These are phyloP conservation scores for Rhizophora mangle DNA, from an alignment of 345 rosid genomes.

Conservation along the genomic window DNA sequence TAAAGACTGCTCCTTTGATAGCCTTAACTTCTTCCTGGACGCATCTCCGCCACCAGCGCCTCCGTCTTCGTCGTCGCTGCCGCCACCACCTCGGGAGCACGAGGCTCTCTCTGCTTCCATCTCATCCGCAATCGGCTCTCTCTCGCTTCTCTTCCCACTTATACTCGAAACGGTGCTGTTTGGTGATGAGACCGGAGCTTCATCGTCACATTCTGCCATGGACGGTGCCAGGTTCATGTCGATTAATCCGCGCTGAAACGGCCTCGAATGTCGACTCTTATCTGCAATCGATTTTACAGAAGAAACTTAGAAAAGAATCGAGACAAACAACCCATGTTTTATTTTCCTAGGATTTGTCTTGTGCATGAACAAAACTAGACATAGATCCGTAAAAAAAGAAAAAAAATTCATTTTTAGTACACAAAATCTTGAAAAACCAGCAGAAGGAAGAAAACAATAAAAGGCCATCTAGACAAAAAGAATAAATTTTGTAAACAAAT, in stretches of 20 bases:
- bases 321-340: too few relatives aligned
- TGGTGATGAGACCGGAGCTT: conserved; percentile 59
- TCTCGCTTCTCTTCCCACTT: conserved; percentile 74
- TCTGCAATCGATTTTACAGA: conserved; percentile 32
- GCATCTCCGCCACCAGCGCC: conserved; percentile 55
- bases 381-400: too few relatives aligned
- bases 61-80: conserved; percentile 71
- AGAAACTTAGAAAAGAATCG: not conserved
- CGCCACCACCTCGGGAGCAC: conserved; percentile 42
- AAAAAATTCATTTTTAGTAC: too few relatives aligned
- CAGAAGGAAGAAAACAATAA: not conserved
- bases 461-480: not conserved
- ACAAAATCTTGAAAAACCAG: too few relatives aligned
- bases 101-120: conserved; percentile 65
- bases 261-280: conserved; percentile 40
- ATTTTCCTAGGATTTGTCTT: too few relatives aligned
- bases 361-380: too few relatives aligned
- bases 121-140: conserved; percentile 53
- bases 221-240: conserved; percentile 59
- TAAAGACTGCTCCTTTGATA: conserved; percentile 73
- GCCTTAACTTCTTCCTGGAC: conserved; percentile 53
- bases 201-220: conserved; percentile 51
- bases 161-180: conserved; percentile 79
- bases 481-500: too few relatives aligned
- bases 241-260: conserved; percentile 43